Evolutionary conservation across 1,284 basidiomycete genomes (phyloP).

Genomic region (Gymnopus androsaceus): DNA sequence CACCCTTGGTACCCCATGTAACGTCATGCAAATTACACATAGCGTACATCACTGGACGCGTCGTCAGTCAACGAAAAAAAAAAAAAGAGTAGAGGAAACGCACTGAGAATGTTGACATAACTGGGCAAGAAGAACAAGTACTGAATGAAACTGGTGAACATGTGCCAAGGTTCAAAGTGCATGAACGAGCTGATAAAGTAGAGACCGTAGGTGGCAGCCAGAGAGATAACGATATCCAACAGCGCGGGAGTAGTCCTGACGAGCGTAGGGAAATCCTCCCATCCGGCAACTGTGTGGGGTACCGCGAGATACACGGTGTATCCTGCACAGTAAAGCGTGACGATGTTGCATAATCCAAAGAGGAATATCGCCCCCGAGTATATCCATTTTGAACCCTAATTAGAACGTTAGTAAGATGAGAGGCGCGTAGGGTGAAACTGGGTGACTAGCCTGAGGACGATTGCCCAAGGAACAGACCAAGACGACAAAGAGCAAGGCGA

Average conservation of each 20-base stretch:
- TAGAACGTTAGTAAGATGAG: constrained; percentile 8
- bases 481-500: constrained; percentile 74
- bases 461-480: constrained; percentile 85
- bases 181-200: constrained; percentile 87
- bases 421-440: background rate
- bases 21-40: constrained; percentile 92
- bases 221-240: constrained; percentile 78
- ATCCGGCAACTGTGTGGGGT: constrained; percentile 70
- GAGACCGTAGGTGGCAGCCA: constrained; percentile 86
- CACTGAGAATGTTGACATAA: constrained; percentile 86
- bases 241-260: constrained; percentile 69
- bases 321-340: constrained; percentile 86
- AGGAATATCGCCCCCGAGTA: constrained; percentile 75
- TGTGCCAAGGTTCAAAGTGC: constrained; percentile 92
- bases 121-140: constrained; percentile 81
- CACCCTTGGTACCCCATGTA: constrained; percentile 86
- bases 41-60: constrained; percentile 73
- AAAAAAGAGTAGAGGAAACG: constrained; percentile 1
- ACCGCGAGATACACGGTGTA: constrained; percentile 87
- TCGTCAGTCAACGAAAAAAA: background rate
- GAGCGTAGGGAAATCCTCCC: constrained; percentile 66
- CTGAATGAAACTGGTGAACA: constrained; percentile 88
- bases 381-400: constrained; percentile 79
- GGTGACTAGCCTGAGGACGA: constrained; percentile 64
- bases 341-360: constrained; percentile 74